These are phyloP conservation scores for Medicago arabica DNA, from an alignment of 306 rosid species.

Conservation along the genomic window DNA sequence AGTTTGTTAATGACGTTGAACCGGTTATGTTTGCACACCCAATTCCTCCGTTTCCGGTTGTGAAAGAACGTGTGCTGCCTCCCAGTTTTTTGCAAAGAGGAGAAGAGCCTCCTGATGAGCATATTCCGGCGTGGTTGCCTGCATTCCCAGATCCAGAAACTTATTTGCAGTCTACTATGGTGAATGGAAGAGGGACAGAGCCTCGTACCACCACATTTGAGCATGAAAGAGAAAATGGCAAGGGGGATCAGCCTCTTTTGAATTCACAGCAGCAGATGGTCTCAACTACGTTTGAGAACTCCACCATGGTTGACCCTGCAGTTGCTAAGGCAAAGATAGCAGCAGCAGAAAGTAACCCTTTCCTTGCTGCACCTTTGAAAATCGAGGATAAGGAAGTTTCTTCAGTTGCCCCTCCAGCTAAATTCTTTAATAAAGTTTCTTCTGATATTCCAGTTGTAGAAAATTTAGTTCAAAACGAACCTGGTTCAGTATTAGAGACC, in stretches of 20 bases:
- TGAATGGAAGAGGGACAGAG: constrained; percentile 51
- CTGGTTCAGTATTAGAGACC: constrained; percentile 66
- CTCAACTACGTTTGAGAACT: constrained; percentile 56
- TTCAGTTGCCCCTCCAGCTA: constrained; percentile 63
- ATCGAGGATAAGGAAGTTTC: constrained; percentile 78
- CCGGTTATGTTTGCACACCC: constrained; percentile 62
- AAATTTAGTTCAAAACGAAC: constrained; percentile 51
- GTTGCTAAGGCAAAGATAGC: constrained; percentile 59
- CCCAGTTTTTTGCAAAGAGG: constrained; percentile 65
- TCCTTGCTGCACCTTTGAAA: constrained; percentile 72
- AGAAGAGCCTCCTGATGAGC: constrained; percentile 69
- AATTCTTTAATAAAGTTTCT: constrained; percentile 46
- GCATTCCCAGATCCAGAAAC: constrained; percentile 69
- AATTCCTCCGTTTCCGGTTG: constrained; percentile 70
- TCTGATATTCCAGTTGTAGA: constrained; percentile 45
- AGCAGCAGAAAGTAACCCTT: constrained; percentile 69
- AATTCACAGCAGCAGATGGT: constrained; percentile 61
- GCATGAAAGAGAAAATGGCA: constrained; percentile 57
- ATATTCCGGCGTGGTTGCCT: constrained; percentile 93
- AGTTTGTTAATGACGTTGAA: constrained; percentile 50
- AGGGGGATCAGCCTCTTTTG: constrained; percentile 50
- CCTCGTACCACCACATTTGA: constrained; percentile 48
- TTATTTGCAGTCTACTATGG: constrained; percentile 39
- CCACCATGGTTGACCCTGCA: constrained; percentile 46
- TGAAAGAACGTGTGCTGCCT: constrained; percentile 58